Conservation (phyloP, 495 filamentous ascomycete species). For the Emericellopsis terricola region DNA sequence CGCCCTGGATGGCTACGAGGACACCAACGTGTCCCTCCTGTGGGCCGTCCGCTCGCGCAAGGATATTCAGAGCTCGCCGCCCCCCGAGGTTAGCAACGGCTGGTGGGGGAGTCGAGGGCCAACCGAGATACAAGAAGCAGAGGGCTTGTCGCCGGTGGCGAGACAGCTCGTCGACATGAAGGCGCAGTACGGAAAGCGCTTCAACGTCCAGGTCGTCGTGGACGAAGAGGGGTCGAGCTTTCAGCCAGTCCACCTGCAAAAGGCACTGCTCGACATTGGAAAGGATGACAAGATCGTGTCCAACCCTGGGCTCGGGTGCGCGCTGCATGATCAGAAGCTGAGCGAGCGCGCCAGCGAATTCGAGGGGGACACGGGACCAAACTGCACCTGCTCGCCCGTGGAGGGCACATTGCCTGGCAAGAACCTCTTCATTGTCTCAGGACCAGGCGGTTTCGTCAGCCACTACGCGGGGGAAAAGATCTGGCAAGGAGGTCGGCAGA, state of each 20-base stretch:
- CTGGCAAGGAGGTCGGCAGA: conserved; percentile 51
- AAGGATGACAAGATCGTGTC: background rate
- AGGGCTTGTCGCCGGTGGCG: conserved; percentile 21
- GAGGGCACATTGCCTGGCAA: conserved; percentile 11
- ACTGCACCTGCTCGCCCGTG: background rate
- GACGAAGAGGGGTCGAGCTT: conserved; percentile 45
- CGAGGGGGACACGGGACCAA: conserved; percentile 9
- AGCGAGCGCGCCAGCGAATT: conserved; percentile 2
- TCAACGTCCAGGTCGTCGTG: conserved; percentile 54
- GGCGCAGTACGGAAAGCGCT: conserved; percentile 28
- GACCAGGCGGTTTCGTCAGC: conserved; percentile 76
- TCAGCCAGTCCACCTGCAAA: background rate
- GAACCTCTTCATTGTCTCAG: conserved; percentile 62
- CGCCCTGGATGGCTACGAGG: conserved; percentile 22
- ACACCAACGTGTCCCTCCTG: conserved; percentile 15
- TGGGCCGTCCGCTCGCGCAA: conserved; percentile 26
- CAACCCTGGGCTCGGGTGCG: background rate
- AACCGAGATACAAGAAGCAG: background rate
- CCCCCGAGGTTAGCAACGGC: background rate
- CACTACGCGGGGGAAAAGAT: conserved; percentile 62
- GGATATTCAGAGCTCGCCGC: conserved; percentile 7
- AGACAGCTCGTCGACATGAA: conserved; percentile 42
- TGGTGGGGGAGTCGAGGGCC: background rate
- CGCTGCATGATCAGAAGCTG: background rate
- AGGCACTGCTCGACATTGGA: background rate